Percentiles rank a stretch among this genome's conserved stretches.
Evolutionary conservation across 2,329 filamentous ascomycete species (phyloP).

Genomic region (Aspergillus hortae): DNA sequence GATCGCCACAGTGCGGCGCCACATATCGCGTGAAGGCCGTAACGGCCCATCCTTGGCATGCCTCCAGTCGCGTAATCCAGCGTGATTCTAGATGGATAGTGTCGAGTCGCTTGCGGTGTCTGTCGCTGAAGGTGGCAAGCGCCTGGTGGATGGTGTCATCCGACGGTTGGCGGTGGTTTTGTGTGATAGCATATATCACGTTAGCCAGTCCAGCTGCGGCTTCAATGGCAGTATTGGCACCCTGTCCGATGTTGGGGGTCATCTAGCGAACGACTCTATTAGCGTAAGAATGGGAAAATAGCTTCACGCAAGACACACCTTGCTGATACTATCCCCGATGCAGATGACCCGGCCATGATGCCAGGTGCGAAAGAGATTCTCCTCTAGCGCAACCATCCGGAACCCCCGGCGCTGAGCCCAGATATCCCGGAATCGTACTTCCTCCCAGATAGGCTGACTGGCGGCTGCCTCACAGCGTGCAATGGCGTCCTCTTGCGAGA

Average conservation of each 20-base stretch:
- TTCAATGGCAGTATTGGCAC: conserved; percentile 40
- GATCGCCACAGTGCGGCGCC: too few species aligned
- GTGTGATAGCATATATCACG: not conserved
- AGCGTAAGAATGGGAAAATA: too few species aligned
- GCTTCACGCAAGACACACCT: conserved; percentile 7
- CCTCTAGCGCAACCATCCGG: conserved; percentile 17
- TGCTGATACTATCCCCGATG: conserved; percentile 24
- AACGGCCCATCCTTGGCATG: too few species aligned
- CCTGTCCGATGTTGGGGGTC: conserved; percentile 34
- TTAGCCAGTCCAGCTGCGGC: conserved; percentile 33
- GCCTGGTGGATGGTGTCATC: too few species aligned
- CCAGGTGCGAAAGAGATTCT: conserved; percentile 19
- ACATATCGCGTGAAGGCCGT: too few species aligned
- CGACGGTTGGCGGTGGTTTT: too few species aligned
- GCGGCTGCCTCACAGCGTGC: not conserved
- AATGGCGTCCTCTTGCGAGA: conserved; percentile 10
- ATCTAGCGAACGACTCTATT: conserved; percentile 14
- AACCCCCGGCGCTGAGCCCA: conserved; percentile 12
- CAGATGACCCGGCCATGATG: conserved; percentile 14
- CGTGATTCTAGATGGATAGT: too few species aligned
- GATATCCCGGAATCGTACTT: conserved; percentile 16
- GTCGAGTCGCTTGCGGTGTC: too few species aligned
- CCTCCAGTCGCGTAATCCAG: too few species aligned
- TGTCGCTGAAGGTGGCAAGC: too few species aligned
- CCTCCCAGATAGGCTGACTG: conserved; percentile 3